Conservation (phyloP, 345 rosid genomes). For the Ricinus communis region DNA sequence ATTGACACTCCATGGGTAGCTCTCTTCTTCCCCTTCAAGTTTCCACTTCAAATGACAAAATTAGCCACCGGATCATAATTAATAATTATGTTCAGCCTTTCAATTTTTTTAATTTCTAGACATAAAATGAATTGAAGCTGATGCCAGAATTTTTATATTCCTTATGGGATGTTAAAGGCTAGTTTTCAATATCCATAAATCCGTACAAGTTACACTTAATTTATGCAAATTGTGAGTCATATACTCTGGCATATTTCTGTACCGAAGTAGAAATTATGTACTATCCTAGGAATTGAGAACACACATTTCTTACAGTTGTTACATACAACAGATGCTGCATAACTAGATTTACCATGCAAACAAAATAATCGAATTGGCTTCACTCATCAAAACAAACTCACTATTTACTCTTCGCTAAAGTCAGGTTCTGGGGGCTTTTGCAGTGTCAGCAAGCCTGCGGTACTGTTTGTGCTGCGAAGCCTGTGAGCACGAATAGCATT, state of each 20-base stretch:
- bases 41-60: too few species aligned
- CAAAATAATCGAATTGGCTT: neutral
- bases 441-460: constrained; percentile 41
- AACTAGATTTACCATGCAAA: neutral
- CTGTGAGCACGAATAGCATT: constrained; percentile 61
- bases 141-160: too few species aligned
- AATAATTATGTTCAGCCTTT: too few species aligned
- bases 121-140: too few species aligned
- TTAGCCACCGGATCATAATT: too few species aligned
- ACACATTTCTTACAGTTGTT: neutral
- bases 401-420: constrained; percentile 32
- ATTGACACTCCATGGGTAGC: too few species aligned
- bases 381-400: neutral
- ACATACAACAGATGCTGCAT: neutral
- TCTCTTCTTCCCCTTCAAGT: too few species aligned
- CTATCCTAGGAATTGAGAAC: neutral
- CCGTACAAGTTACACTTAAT: too few species aligned
- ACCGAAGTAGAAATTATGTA: neutral
- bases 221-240: neutral
- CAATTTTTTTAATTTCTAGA: too few species aligned
- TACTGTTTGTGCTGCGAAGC: constrained; percentile 27
- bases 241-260: neutral
- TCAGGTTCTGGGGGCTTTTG: constrained; percentile 88
- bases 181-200: too few species aligned
- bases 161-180: too few species aligned